Evolutionary conservation across 208 protist species (phyloP).

Genomic region (Trypanosoma rangeli): DNA sequence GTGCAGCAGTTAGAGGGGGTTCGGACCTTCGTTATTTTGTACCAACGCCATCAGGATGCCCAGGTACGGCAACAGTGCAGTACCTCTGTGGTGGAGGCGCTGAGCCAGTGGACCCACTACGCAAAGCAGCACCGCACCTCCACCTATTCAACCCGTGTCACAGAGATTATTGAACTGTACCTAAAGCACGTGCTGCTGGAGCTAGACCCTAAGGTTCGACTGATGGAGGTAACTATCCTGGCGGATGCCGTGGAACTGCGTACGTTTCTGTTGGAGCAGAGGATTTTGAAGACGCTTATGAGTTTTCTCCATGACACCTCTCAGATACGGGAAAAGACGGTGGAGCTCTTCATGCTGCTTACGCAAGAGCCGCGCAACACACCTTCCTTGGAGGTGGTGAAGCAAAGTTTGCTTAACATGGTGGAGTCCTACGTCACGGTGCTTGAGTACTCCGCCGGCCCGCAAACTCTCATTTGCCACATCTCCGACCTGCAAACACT

Average conservation of each 20-base stretch:
- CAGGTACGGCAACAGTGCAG: conserved; percentile 78
- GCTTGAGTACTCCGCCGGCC: conserved; percentile 83
- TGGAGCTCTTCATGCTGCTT: conserved; percentile 79
- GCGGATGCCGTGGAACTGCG: conserved; percentile 63
- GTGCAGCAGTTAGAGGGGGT: conserved; percentile 82
- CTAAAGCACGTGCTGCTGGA: conserved; percentile 82
- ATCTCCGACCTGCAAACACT: conserved; percentile 87
- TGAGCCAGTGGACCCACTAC: conserved; percentile 71
- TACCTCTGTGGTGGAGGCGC: conserved; percentile 60
- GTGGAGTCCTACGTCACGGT: conserved; percentile 84
- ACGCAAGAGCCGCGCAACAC: conserved; percentile 60
- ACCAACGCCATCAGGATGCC: conserved; percentile 69
- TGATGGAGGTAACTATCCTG: conserved; percentile 70
- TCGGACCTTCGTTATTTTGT: conserved; percentile 62
- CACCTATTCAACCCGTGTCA: conserved; percentile 83
- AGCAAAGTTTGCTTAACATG: conserved; percentile 73
- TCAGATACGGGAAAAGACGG: conserved; percentile 71
- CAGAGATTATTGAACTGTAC: conserved; percentile 82
- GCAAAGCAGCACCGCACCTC: conserved; percentile 81
- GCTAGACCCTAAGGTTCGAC: conserved; percentile 70
- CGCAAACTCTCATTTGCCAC: conserved; percentile 69
- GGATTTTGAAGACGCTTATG: conserved; percentile 76
- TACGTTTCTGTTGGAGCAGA: conserved; percentile 63
- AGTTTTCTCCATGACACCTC: conserved; percentile 79
- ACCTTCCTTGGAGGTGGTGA: conserved; percentile 49